Conservation (phyloP, 1,284 basidiomycete genomes). For the Xerocomus minutiporus region DNA sequence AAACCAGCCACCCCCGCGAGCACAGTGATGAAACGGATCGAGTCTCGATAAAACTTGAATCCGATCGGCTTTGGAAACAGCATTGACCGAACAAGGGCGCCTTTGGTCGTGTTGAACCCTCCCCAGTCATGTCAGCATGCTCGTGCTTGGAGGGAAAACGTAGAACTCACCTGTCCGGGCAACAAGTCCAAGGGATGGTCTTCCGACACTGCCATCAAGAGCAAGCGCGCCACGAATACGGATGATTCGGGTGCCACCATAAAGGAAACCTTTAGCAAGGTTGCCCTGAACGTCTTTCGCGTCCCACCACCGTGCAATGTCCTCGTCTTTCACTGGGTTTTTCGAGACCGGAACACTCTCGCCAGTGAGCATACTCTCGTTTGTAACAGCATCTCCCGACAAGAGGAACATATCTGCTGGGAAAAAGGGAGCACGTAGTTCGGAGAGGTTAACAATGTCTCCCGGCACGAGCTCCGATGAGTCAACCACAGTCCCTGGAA, state of each 20-base stretch:
- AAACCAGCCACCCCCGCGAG: slow-evolving; percentile 84
- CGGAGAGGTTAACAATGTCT: slow-evolving; percentile 87
- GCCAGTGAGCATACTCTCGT: slow-evolving; percentile 98
- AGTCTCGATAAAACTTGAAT: slow-evolving; percentile 97
- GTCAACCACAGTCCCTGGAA: slow-evolving; percentile 65
- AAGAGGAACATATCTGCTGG: slow-evolving; percentile 92
- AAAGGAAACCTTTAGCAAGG: slow-evolving; percentile 83
- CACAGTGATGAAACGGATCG: slow-evolving; percentile 93
- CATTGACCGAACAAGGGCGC: slow-evolving; percentile 95
- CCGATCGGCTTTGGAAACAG: slow-evolving; percentile 98
- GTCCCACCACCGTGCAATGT: slow-evolving; percentile 67
- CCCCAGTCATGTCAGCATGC: slow-evolving; percentile 3
- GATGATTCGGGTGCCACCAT: slow-evolving; percentile 89
- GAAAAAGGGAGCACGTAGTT: slow-evolving; percentile 69
- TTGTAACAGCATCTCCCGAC: slow-evolving; percentile 94
- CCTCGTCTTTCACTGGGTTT: slow-evolving; percentile 69
- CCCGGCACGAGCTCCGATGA: slow-evolving; percentile 88
- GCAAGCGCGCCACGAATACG: slow-evolving; percentile 74
- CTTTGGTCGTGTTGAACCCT: slow-evolving; percentile 98
- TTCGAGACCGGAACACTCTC: slow-evolving; percentile 95
- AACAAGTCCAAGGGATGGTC: slow-evolving; percentile 82
- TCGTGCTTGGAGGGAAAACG: background rate
- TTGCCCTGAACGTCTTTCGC: slow-evolving; percentile 65
- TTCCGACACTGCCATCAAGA: slow-evolving; percentile 48
- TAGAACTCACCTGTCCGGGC: slow-evolving; percentile 74